A percentile compares a stretch with the other conserved stretches of the same genome.
Conservation (phyloP, 306 rosid genomes). For the Glycine soja region DNA sequence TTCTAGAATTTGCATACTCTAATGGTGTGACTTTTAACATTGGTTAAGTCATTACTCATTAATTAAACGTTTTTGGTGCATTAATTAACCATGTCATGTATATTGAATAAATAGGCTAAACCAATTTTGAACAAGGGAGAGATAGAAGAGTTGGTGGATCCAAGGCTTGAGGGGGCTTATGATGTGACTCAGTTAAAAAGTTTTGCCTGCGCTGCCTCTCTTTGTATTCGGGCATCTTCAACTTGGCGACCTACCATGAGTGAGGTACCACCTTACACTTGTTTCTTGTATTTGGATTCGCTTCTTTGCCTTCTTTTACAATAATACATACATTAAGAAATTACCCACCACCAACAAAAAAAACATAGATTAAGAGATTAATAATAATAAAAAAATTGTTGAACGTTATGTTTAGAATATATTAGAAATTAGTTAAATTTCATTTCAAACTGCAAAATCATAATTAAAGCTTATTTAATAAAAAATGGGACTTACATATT, state of each 20-base stretch:
- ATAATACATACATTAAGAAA: neutral
- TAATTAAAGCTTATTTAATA: no score
- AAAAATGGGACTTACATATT: no score
- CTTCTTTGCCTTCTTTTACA: neutral
- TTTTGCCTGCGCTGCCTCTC: conserved; percentile 82
- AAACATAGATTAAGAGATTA: no score
- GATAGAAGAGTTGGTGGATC: conserved; percentile 74
- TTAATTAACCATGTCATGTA: neutral
- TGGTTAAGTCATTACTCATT: conserved; percentile 11
- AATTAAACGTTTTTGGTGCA: neutral
- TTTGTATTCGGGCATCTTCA: conserved; percentile 80
- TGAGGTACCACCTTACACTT: conserved; percentile 59
- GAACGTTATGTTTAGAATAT: no score
- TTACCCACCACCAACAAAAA: no score
- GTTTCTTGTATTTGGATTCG: neutral
- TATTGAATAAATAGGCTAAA: conserved; percentile 67
- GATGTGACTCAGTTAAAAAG: conserved; percentile 64
- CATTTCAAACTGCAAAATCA: no score
- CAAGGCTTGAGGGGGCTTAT: conserved; percentile 78
- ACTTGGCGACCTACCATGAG: conserved; percentile 87
- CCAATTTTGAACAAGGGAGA: conserved; percentile 86
- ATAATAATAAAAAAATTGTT: no score
- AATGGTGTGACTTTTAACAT: conserved; percentile 9
- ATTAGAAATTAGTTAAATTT: no score
- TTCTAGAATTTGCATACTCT: conserved; percentile 32